phyloP scores from a whole-genome alignment of 441 rosid genomes.

The Euphorbia celastroides region DNA sequence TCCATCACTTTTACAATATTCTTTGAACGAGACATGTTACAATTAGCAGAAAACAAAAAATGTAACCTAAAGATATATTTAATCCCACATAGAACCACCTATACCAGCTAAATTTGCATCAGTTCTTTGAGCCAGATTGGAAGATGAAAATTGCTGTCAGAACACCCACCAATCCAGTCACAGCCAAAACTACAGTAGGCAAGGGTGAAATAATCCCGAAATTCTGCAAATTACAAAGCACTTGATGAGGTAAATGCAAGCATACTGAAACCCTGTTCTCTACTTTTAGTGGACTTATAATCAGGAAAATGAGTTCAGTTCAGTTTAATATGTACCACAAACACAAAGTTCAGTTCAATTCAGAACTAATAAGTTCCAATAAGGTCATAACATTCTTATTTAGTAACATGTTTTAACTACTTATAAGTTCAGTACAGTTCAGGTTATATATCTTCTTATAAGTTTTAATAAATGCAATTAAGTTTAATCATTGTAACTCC shows the following conservation, averaged over 20 bases:
- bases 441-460: too few relatives aligned
- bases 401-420: too few relatives aligned
- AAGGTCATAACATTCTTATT: too few relatives aligned
- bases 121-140: slow-evolving; percentile 68
- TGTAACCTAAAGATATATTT: slow-evolving; percentile 7
- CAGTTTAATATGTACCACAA: too few relatives aligned
- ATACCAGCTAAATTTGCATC: slow-evolving; percentile 16
- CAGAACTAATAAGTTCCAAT: too few relatives aligned
- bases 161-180: slow-evolving; percentile 75
- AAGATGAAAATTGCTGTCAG: slow-evolving; percentile 70
- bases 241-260: slow-evolving; percentile 6
- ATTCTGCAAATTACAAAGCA: slow-evolving; percentile 46
- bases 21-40: slow-evolving; percentile 6
- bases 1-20: slow-evolving; percentile 1
- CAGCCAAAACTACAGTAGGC: slow-evolving; percentile 79
- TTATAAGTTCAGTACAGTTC: too few relatives aligned
- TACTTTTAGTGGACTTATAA: too few relatives aligned
- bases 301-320: too few relatives aligned
- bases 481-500: too few relatives aligned
- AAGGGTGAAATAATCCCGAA: slow-evolving; percentile 72
- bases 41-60: slow-evolving; percentile 18
- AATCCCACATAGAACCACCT: neutral
- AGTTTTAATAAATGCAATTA: too few relatives aligned
- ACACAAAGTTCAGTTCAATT: too few relatives aligned
- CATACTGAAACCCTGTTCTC: too few relatives aligned